A percentile compares a stretch with the other conserved stretches of the same genome.
Evolutionary conservation across 2,329 filamentous ascomycete genomes (phyloP).

Genomic region (Xylaria sp.): DNA sequence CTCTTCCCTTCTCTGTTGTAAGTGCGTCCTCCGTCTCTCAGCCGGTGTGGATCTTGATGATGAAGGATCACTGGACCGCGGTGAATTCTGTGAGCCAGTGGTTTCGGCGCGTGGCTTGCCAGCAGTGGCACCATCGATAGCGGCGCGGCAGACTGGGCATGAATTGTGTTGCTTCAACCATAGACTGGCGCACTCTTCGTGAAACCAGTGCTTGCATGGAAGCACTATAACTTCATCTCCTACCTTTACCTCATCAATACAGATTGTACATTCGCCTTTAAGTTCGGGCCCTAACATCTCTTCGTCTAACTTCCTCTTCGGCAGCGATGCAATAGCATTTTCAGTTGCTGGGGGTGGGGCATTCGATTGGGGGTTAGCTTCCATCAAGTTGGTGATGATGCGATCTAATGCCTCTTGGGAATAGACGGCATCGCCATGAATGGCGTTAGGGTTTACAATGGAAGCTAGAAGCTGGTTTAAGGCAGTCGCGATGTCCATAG

Average conservation of each 20-base stretch:
- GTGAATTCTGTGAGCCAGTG: constrained; percentile 14
- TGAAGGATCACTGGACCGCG: constrained; percentile 26
- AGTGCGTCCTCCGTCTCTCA: constrained; percentile 41
- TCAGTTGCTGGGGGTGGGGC: constrained; percentile 84
- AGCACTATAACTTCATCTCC: constrained; percentile 80
- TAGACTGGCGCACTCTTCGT: constrained; percentile 79
- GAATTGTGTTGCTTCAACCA: constrained; percentile 95
- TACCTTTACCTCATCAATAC: constrained; percentile 83
- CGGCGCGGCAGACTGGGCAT: constrained; percentile 81
- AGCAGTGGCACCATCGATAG: constrained; percentile 57
- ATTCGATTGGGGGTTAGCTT: constrained; percentile 78
- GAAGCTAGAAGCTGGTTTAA: constrained; percentile 64
- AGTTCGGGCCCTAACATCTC: constrained; percentile 73
- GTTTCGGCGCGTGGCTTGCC: constrained; percentile 39
- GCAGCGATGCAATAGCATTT: constrained; percentile 76
- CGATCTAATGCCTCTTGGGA: constrained; percentile 90
- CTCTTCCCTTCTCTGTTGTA: constrained; percentile 39
- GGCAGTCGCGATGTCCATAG: constrained; percentile 50
- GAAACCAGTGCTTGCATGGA: constrained; percentile 95
- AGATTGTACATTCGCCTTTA: constrained; percentile 91
- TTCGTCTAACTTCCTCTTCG: constrained; percentile 74
- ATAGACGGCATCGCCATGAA: constrained; percentile 84
- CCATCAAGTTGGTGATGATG: constrained; percentile 89
- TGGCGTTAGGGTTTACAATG: constrained; percentile 63
- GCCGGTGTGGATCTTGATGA: constrained; percentile 34